Evolutionary conservation across 768 basidiomycete species (phyloP).

Genomic region (Hericium coralloides): DNA sequence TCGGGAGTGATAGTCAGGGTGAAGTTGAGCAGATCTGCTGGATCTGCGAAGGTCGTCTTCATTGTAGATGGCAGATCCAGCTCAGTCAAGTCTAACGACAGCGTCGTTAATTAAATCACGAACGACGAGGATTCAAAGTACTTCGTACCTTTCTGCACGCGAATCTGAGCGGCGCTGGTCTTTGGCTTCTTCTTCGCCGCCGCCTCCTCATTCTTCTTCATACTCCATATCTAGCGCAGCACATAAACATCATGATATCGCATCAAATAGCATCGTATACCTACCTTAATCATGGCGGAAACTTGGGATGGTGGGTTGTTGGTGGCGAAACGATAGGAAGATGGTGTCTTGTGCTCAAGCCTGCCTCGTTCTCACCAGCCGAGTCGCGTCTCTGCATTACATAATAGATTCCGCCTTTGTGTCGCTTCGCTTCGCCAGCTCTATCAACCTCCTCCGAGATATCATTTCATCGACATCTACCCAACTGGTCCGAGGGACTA

Average conservation of each 20-base stretch:
- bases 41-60: slow-evolving; percentile 91
- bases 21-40: slow-evolving; percentile 93
- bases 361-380: background rate
- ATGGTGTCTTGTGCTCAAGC: slow-evolving; percentile 6
- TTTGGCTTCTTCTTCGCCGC: slow-evolving; percentile 98
- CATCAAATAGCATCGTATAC: background rate
- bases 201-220: slow-evolving; percentile 99
- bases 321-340: background rate
- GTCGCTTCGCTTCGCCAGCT: background rate
- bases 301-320: slow-evolving; percentile 1
- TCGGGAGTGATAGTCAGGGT: slow-evolving; percentile 92
- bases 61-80: slow-evolving; percentile 93
- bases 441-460: too few relatives aligned
- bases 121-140: background rate
- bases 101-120: background rate
- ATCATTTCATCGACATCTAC: too few relatives aligned
- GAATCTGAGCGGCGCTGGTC: slow-evolving; percentile 95
- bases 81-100: slow-evolving; percentile 77
- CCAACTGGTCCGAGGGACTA: too few relatives aligned
- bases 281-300: slow-evolving; percentile 37
- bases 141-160: slow-evolving; percentile 92
- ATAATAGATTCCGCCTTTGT: too few relatives aligned
- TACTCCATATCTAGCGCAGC: slow-evolving; percentile 80
- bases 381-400: background rate
- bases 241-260: too few relatives aligned